Evolutionary conservation across 2,329 filamentous ascomycete genomes (phyloP).

Genomic region (Talaromyces atroroseus): DNA sequence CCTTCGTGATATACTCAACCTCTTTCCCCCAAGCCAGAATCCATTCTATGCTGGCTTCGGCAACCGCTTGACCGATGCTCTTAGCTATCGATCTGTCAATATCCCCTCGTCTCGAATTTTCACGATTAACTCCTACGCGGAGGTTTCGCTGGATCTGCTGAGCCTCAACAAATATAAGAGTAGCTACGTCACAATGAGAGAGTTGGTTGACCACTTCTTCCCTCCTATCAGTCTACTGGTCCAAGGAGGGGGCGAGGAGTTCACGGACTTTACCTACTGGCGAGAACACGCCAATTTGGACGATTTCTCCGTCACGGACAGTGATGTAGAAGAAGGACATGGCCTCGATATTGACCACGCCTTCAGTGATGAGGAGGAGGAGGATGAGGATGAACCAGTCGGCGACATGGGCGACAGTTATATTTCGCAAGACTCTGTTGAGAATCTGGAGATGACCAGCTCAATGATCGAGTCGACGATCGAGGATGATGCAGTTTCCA

Average conservation of each 20-base stretch:
- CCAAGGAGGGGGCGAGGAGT: slow-evolving; percentile 85
- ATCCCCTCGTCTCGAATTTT: slow-evolving; percentile 94
- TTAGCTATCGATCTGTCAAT: slow-evolving; percentile 92
- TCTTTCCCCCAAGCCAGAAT: slow-evolving; percentile 70
- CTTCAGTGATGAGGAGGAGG: slow-evolving; percentile 48
- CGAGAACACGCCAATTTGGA: slow-evolving; percentile 78
- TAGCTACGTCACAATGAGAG: slow-evolving; percentile 93
- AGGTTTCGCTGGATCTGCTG: slow-evolving; percentile 85
- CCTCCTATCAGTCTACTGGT: slow-evolving; percentile 83
- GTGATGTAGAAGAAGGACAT: slow-evolving; percentile 47
- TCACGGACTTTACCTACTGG: slow-evolving; percentile 97
- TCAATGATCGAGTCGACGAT: slow-evolving; percentile 31
- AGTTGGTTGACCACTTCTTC: slow-evolving; percentile 97
- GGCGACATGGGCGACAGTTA: slow-evolving; percentile 38
- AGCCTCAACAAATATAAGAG: slow-evolving; percentile 93
- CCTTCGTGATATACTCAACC: slow-evolving; percentile 81
- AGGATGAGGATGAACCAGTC: slow-evolving; percentile 36
- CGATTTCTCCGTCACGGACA: slow-evolving; percentile 82
- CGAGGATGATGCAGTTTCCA: slow-evolving; percentile 2
- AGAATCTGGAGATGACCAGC: slow-evolving; percentile 42
- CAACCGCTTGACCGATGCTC: slow-evolving; percentile 90
- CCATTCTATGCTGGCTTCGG: slow-evolving; percentile 98
- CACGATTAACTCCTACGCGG: slow-evolving; percentile 96
- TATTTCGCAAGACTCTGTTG: slow-evolving; percentile 36
- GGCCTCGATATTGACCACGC: slow-evolving; percentile 38